Evolutionary conservation across 2,329 filamentous ascomycete species (phyloP).

Genomic region (Colletotrichum tanaceti): DNA sequence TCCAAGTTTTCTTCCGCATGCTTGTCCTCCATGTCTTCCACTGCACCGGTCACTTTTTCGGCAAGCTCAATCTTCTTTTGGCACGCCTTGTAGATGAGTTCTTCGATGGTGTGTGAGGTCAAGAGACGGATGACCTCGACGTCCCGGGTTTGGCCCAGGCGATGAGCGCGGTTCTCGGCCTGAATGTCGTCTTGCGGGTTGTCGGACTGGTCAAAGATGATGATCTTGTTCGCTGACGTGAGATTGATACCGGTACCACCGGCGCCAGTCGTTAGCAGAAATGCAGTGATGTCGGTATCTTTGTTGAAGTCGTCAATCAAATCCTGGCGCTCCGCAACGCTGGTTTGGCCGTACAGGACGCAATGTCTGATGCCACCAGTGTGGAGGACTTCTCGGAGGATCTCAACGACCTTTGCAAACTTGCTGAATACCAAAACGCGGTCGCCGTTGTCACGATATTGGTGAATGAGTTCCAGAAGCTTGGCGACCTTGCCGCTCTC

Average conservation of each 20-base stretch:
- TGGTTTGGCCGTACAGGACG: constrained; percentile 86
- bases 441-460: constrained; percentile 84
- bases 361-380: constrained; percentile 80
- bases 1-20: constrained; percentile 53
- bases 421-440: constrained; percentile 92
- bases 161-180: constrained; percentile 95
- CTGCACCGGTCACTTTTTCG: constrained; percentile 62
- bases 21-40: constrained; percentile 46
- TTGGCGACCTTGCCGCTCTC: constrained; percentile 86
- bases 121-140: constrained; percentile 93
- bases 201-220: constrained; percentile 97
- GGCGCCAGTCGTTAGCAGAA: constrained; percentile 91
- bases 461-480: constrained; percentile 77
- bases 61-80: constrained; percentile 94
- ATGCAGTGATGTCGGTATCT: constrained; percentile 83
- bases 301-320: constrained; percentile 89
- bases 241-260: constrained; percentile 98
- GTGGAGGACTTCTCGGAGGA: constrained; percentile 84
- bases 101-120: constrained; percentile 85
- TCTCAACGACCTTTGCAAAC: constrained; percentile 91
- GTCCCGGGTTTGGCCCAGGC: constrained; percentile 88
- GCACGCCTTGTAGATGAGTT: constrained; percentile 90
- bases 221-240: constrained; percentile 94
- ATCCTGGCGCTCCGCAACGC: constrained; percentile 84
- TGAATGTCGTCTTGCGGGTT: constrained; percentile 99